Conservation (phyloP, 2,329 filamentous ascomycete genomes). For the Sclerotinia nivalis region DNA sequence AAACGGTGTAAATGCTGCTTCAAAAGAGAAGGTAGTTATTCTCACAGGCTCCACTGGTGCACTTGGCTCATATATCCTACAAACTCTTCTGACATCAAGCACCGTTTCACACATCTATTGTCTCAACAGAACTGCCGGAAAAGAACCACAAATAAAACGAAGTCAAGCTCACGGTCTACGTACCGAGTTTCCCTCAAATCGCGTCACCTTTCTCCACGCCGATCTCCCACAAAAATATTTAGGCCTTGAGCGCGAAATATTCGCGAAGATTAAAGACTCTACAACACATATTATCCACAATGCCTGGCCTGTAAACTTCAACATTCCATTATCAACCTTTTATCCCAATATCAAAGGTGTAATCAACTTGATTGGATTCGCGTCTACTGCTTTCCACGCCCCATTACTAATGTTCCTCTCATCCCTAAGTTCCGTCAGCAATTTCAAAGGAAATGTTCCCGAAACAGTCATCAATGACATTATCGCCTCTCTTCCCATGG, state of each 20-base stretch:
- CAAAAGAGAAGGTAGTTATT: constrained; percentile 31
- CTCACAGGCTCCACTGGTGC: constrained; percentile 52
- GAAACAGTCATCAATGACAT: neutral
- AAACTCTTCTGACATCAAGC: constrained; percentile 39
- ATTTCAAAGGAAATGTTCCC: constrained; percentile 33
- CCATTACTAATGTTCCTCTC: constrained; percentile 36
- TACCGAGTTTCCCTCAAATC: constrained; percentile 26
- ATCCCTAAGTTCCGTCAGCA: constrained; percentile 32
- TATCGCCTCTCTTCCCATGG: constrained; percentile 27
- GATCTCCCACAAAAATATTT: constrained; percentile 51
- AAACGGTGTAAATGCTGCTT: neutral
- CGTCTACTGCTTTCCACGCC: neutral
- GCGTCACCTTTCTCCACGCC: constrained; percentile 50
- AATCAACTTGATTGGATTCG: constrained; percentile 42
- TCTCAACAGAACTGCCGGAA: constrained; percentile 46
- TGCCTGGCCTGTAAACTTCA: constrained; percentile 46
- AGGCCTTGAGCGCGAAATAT: constrained; percentile 45
- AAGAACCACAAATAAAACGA: constrained; percentile 17
- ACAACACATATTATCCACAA: constrained; percentile 30
- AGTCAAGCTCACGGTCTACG: constrained; percentile 23
- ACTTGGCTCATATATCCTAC: constrained; percentile 50
- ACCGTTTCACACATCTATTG: constrained; percentile 48
- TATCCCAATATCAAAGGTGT: constrained; percentile 43
- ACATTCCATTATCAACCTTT: constrained; percentile 41
- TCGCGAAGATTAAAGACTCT: constrained; percentile 26